Conservation (phyloP, 2,329 filamentous ascomycete species). For the Calonectria naviculata region DNA sequence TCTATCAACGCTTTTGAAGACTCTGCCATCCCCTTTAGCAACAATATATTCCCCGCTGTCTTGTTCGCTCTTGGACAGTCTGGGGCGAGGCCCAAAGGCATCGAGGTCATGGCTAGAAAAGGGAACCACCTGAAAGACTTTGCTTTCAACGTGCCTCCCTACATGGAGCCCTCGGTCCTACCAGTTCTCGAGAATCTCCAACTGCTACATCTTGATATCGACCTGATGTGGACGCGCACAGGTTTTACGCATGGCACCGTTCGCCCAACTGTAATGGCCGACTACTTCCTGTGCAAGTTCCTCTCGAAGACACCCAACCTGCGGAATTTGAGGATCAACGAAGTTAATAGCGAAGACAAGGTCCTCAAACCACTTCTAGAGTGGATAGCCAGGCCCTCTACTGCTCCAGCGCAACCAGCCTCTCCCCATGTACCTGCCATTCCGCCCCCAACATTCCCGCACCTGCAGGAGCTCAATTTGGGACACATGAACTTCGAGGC, state of each 20-base stretch:
- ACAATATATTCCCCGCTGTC: constrained; percentile 52
- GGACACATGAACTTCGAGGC: constrained; percentile 49
- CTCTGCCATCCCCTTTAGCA: constrained; percentile 34
- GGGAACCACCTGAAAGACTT: constrained; percentile 47
- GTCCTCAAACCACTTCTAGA: constrained; percentile 46
- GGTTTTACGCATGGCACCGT: neutral
- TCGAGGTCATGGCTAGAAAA: constrained; percentile 60
- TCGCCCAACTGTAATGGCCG: neutral
- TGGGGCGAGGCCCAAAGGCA: constrained; percentile 47
- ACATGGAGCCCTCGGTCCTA: constrained; percentile 47
- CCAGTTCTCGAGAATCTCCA: constrained; percentile 58
- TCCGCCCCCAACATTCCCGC: constrained; percentile 43
- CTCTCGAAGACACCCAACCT: constrained; percentile 50
- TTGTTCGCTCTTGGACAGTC: constrained; percentile 56
- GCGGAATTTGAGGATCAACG: constrained; percentile 64
- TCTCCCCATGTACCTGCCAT: neutral
- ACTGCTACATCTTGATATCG: constrained; percentile 51
- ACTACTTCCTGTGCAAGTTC: constrained; percentile 38
- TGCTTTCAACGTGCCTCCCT: constrained; percentile 59
- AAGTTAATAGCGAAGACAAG: constrained; percentile 2
- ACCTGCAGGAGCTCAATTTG: constrained; percentile 56
- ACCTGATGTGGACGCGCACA: constrained; percentile 27
- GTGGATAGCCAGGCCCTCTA: constrained; percentile 48
- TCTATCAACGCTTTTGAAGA: neutral
- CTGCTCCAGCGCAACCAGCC: neutral